These are phyloP conservation scores for Mucor plumbeus DNA, from an alignment of 371 early-diverging fungal genomes.

Conservation along the genomic window DNA sequence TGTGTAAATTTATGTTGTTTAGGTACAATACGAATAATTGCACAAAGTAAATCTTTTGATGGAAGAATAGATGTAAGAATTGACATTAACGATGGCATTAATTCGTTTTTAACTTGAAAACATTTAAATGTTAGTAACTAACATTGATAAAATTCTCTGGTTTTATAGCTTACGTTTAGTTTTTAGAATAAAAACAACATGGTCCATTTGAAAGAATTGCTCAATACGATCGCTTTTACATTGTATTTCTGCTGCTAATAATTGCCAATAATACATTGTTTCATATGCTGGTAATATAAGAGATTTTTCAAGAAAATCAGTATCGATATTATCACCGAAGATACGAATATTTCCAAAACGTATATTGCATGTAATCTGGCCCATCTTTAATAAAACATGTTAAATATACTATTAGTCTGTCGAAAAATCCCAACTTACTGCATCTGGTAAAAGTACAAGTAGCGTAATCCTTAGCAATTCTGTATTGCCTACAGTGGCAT, in stretches of 20 bases:
- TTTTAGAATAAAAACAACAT: conserved; percentile 23
- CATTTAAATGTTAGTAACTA: no score
- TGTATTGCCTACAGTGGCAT: conserved; percentile 25
- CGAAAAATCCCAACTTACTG: conserved; percentile 24
- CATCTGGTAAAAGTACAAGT: conserved; percentile 37
- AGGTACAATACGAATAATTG: conserved; percentile 24
- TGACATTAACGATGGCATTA: conserved; percentile 29
- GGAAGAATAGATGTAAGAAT: conserved; percentile 29
- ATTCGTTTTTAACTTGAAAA: conserved; percentile 21
- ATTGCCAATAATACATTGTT: conserved; percentile 35
- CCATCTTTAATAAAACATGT: conserved; percentile 23
- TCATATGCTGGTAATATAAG: conserved; percentile 27
- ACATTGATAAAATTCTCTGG: no score
- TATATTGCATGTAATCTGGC: conserved; percentile 20
- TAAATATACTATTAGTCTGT: background rate
- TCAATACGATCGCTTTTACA: conserved; percentile 23
- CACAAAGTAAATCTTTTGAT: conserved; percentile 24
- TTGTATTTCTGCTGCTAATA: conserved; percentile 40
- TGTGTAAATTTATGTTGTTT: background rate
- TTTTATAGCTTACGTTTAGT: conserved; percentile 24
- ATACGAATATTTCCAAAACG: conserved; percentile 29
- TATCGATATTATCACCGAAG: conserved; percentile 32
- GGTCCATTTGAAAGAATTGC: conserved; percentile 22
- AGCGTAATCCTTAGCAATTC: conserved; percentile 31
- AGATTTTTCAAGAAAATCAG: conserved; percentile 20